Percentiles rank a stretch among this genome's conserved stretches.
These are phyloP conservation scores for Chimonanthus praecox DNA, from an alignment of 164 flowering plant genomes.

Conservation along the genomic window DNA sequence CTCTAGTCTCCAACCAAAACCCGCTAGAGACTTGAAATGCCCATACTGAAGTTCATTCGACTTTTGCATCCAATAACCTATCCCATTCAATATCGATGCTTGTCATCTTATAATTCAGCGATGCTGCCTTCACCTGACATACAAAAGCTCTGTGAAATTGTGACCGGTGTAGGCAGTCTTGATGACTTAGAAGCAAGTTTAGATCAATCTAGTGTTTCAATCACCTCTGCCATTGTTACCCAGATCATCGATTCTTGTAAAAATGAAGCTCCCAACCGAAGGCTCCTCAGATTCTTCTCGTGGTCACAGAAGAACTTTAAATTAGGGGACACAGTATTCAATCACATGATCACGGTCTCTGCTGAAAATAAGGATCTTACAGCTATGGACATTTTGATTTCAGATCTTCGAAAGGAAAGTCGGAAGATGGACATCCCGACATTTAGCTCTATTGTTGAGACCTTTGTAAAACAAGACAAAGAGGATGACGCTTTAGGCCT, in stretches of 20 bases:
- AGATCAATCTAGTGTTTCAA: constrained; percentile 11
- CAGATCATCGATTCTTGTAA: constrained; percentile 48
- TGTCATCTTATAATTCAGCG: not conserved
- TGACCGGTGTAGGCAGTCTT: constrained; percentile 50
- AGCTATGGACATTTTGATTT: constrained; percentile 51
- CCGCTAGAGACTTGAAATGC: not conserved
- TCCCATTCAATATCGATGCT: not conserved
- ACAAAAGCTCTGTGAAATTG: constrained; percentile 35
- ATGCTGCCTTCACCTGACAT: constrained; percentile 8
- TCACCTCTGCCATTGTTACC: constrained; percentile 43
- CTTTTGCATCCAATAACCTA: not conserved
- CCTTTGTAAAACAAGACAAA: constrained; percentile 50
- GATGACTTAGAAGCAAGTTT: constrained; percentile 64
- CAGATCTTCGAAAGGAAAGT: constrained; percentile 44
- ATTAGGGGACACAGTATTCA: constrained; percentile 38
- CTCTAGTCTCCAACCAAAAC: too few species aligned
- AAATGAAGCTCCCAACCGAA: constrained; percentile 47
- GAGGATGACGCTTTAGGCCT: constrained; percentile 71
- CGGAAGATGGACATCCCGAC: constrained; percentile 48
- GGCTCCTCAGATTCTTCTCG: constrained; percentile 63
- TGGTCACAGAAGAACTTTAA: constrained; percentile 47
- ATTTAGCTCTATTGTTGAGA: constrained; percentile 50
- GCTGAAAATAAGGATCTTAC: constrained; percentile 50
- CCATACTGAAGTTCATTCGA: not conserved
- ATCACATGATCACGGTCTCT: constrained; percentile 42